phyloP scores from a whole-genome alignment of 78 protist genomes.

The Dictyostelium discoideum region DNA sequence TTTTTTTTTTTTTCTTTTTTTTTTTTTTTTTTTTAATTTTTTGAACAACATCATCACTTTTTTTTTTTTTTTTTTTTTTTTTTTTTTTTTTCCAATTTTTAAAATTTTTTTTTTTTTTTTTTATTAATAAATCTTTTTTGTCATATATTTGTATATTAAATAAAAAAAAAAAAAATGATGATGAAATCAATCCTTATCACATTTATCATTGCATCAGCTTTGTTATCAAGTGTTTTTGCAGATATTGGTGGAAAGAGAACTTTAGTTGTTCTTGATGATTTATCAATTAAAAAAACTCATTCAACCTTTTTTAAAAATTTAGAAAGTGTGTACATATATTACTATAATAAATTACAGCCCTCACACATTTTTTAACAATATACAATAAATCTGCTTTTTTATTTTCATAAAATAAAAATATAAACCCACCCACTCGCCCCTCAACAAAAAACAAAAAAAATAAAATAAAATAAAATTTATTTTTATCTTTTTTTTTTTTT shows the following conservation, averaged over 20 bases:
- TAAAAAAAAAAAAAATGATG: not conserved
- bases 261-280: slow-evolving; percentile 70
- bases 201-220: slow-evolving; percentile 3
- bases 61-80: not conserved
- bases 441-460: too few relatives aligned
- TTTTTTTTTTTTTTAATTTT: not conserved
- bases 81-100: not conserved
- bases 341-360: not conserved
- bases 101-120: not conserved
- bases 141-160: not conserved
- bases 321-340: slow-evolving; percentile 19
- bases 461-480: too few relatives aligned
- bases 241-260: slow-evolving; percentile 69
- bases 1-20: not conserved
- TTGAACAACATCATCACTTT: not conserved
- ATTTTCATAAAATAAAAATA: too few relatives aligned
- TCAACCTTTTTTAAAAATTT: slow-evolving; percentile 75
- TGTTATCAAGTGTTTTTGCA: slow-evolving; percentile 10
- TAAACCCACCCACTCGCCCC: too few relatives aligned
- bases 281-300: slow-evolving; percentile 39
- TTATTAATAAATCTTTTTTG: not conserved
- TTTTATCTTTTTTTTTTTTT: too few relatives aligned
- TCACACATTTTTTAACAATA: not conserved
- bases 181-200: not conserved
- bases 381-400: not conserved